These are phyloP conservation scores for Orbilia brochopaga DNA, from an alignment of 2,329 filamentous ascomycete genomes.

Conservation along the genomic window DNA sequence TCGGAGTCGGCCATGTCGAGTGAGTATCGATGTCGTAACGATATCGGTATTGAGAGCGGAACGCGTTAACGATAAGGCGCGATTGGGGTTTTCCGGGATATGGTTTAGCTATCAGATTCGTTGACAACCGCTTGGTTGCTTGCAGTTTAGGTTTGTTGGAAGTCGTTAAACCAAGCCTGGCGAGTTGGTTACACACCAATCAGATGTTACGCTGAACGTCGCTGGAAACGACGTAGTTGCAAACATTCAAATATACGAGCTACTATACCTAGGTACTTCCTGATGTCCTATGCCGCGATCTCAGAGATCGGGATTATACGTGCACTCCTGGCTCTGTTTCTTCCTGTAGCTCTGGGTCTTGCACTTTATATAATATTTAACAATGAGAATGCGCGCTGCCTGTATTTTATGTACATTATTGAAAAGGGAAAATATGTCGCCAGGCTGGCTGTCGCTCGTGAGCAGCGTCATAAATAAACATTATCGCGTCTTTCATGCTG, in stretches of 20 bases:
- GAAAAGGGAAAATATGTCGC: neutral
- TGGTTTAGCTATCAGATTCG: neutral
- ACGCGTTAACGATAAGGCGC: neutral
- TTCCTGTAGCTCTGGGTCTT: neutral
- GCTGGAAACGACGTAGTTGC: no score
- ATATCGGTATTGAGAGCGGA: neutral
- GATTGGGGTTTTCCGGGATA: neutral
- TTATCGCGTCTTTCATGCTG: slow-evolving; percentile 1
- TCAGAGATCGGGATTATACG: no score
- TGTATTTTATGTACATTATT: neutral
- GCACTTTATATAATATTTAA: neutral
- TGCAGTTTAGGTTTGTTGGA: no score
- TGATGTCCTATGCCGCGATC: no score
- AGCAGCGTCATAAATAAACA: slow-evolving; percentile 1
- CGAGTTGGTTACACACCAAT: no score
- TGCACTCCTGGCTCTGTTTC: no score
- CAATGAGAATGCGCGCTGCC: neutral
- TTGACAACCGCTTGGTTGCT: no score
- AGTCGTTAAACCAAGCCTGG: no score
- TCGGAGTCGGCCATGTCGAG: slow-evolving; percentile 60
- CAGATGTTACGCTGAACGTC: no score
- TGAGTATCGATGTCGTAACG: neutral
- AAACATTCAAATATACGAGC: no score
- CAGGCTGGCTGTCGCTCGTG: neutral
- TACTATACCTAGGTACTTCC: no score